A percentile compares a stretch with the other conserved stretches of the same genome.
Conservation (phyloP, 2,329 filamentous ascomycete genomes). For the Penicillium sclerotigenum region DNA sequence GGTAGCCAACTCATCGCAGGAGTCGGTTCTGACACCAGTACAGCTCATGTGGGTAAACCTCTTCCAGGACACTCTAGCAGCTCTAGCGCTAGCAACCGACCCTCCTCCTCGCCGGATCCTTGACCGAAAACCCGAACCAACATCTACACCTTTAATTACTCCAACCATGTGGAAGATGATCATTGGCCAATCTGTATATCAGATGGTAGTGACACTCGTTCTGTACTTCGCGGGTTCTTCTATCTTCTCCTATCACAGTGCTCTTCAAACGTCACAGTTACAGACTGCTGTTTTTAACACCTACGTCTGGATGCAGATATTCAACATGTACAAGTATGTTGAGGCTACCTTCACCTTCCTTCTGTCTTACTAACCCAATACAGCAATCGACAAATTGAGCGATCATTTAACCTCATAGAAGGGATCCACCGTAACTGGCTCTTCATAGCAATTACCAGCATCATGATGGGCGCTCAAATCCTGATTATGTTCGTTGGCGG, state of each 20-base stretch:
- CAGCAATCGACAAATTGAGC: slow-evolving; percentile 59
- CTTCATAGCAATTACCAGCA: slow-evolving; percentile 55
- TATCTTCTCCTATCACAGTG: slow-evolving; percentile 52
- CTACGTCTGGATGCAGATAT: slow-evolving; percentile 71
- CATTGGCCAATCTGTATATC: slow-evolving; percentile 39
- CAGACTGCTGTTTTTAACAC: slow-evolving; percentile 66
- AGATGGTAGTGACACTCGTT: slow-evolving; percentile 36
- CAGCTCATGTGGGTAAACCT: slow-evolving; percentile 66
- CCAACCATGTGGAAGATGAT: slow-evolving; percentile 45
- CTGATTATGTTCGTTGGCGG: slow-evolving; percentile 59
- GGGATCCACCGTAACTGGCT: slow-evolving; percentile 56
- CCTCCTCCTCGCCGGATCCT: slow-evolving; percentile 56
- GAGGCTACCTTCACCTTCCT: background rate
- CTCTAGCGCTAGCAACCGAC: slow-evolving; percentile 61
- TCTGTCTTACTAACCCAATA: background rate
- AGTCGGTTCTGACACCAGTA: slow-evolving; percentile 60
- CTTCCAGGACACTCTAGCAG: slow-evolving; percentile 65
- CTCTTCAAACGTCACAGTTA: slow-evolving; percentile 44
- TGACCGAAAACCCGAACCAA: slow-evolving; percentile 47
- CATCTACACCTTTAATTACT: slow-evolving; percentile 42
- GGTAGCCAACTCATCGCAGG: slow-evolving; percentile 53
- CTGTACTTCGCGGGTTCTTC: slow-evolving; percentile 56
- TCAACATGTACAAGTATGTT: slow-evolving; percentile 61
- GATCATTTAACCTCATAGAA: slow-evolving; percentile 61
- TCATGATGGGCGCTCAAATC: slow-evolving; percentile 59